Base-by-base conservation (phyloP, 495 filamentous ascomycete species). In the Aspergillus incahuasiensis region DNA sequence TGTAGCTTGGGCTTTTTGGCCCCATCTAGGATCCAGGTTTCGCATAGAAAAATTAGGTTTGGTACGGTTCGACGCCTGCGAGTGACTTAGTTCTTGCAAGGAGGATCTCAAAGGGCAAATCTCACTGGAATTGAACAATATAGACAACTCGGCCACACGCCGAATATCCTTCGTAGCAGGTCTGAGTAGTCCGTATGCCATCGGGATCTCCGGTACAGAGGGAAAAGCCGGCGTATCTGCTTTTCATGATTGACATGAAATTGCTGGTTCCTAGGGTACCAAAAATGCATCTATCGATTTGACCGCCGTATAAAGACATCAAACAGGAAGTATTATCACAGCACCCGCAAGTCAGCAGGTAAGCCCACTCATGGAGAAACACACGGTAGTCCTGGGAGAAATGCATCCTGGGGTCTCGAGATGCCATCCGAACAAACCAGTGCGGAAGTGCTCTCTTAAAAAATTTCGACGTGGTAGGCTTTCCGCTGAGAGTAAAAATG, bases 281-380 rank as follows among this genome's bases (percentile, higher is more conserved):
- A 44, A 53, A 53, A 22, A 53, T 12, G 30, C 50, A 53, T n/a
- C 39, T 11, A 34, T 53, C 50, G 43, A 53, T 53, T 30, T 53
- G 20, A 9, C 50, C 50, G 20, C 5, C 30, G 48, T 39, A 35
- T 22, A 7, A 0, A n/a, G 6, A 5, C 48, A 39, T 50, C 25
- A 9, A 13, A 19, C 24, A 34, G n/a, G 44, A 16, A 8, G 21
- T 7, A 12, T 47, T 21, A 13, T 39, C 8, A 24, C 38, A 30
- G n/a, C 28, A 39, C 22, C 34, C 21, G 18, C 18, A 32, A 9
- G 18, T n/a, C 39, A 53, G 13, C 3, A 53, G 24, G 32, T 41
- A 32, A 18, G 28, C 18, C 50, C 50, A 53, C 41, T 53, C 50
- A 13, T 34, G 28, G 1, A 53, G 28, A n/a, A 53, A 53, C 21